Base-by-base conservation (phyloP, 169 alveolate species). In the Toxoplasma gondii region DNA sequence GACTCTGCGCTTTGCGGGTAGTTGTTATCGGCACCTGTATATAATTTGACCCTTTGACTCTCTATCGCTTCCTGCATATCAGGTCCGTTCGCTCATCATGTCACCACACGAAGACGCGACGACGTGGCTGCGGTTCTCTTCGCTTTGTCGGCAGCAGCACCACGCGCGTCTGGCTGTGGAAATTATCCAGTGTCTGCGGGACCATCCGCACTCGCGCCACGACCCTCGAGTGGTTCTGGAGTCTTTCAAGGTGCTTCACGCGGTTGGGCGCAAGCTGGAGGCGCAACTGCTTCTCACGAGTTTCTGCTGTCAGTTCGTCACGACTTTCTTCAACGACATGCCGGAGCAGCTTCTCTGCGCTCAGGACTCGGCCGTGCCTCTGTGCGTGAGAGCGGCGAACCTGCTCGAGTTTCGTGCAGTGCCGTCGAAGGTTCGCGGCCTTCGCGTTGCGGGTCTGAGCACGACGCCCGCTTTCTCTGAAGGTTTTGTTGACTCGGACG, bases 221-320 rank as follows among this genome's bases (percentile, higher is more conserved):
- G 95, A 93, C 45, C 95, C 96, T 2, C 94, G 96, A 74, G 93
- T 96, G 38, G 69, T 92, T 38, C 92, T 93, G 95, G 96, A 74
- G 27, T 92, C 95, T 74, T 41, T 95, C 69, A 95, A 95, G 90
- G 93, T 94, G 54, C 74, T 94, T 27, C 91, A 96, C 80, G 92
- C 86, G 54, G 82, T 17, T 43, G 96, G 92, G 58, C 92, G 93
- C 92, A 95, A 93, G 44, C 69, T 88, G 88, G 96, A 93, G 74
- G 95, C 97, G 22, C 94, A 78, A 45, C 86, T 78, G 45, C 86
- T 78, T 10, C 86, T 78, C 39, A 78, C 49, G 49, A 78, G 86
- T 19, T 78, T 78, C 86, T 78, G 86, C 86, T 78, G 86, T n/a
- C 49, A 38, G 86, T 78, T 78, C n/a, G 43, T 78, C 9, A 78